These are phyloP conservation scores for Oidiodendron maius DNA, from an alignment of 495 filamentous ascomycete species.

Conservation along the genomic window DNA sequence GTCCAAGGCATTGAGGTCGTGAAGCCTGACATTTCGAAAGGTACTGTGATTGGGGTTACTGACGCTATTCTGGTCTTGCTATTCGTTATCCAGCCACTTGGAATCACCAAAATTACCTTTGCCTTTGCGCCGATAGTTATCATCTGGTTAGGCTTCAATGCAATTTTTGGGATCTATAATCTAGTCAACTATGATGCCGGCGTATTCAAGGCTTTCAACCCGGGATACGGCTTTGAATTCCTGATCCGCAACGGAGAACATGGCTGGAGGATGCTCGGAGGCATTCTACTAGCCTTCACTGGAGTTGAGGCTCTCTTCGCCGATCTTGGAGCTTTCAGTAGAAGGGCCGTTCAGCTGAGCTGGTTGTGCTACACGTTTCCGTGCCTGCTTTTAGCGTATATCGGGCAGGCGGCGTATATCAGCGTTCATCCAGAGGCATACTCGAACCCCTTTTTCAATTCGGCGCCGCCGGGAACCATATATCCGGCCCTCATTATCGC, in stretches of 20 bases:
- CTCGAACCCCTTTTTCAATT: constrained; percentile 64
- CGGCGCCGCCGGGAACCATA: constrained; percentile 57
- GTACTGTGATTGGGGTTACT: constrained; percentile 57
- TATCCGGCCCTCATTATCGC: constrained; percentile 60
- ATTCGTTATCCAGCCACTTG: constrained; percentile 64
- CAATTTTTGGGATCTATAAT: constrained; percentile 61
- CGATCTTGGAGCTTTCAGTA: constrained; percentile 62
- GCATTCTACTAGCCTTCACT: constrained; percentile 63
- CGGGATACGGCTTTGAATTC: constrained; percentile 53
- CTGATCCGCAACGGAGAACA: constrained; percentile 51
- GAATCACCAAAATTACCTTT: constrained; percentile 53
- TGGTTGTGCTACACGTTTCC: constrained; percentile 60
- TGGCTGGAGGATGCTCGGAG: constrained; percentile 62
- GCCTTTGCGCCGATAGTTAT: constrained; percentile 68
- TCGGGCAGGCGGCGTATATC: constrained; percentile 68
- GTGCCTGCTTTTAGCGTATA: constrained; percentile 62
- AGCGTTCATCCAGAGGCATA: constrained; percentile 51
- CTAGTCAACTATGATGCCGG: constrained; percentile 53
- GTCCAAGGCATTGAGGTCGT: constrained; percentile 58
- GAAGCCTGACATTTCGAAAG: constrained; percentile 36
- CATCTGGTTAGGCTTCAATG: constrained; percentile 63
- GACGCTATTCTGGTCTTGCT: constrained; percentile 63
- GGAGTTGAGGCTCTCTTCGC: constrained; percentile 72
- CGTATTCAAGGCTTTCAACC: constrained; percentile 63
- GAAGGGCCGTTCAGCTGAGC: constrained; percentile 54